phyloP scores from a whole-genome alignment of 75 land plant species.

The Gnetum montanum region DNA sequence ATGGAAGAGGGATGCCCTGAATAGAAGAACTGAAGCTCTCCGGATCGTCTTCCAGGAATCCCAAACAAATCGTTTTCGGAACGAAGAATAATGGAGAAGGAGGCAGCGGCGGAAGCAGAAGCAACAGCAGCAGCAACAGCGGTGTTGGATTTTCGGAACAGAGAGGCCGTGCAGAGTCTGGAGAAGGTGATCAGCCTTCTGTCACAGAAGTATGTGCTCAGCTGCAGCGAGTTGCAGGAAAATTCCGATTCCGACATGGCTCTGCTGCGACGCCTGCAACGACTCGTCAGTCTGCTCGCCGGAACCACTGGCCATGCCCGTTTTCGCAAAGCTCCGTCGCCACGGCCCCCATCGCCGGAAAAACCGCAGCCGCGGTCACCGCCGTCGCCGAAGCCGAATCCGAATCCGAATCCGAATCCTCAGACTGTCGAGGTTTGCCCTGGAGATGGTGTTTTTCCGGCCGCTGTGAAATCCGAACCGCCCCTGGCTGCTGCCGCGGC shows the following conservation, averaged over 20 bases:
- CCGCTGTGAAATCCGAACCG: constrained; percentile 12
- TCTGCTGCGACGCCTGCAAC: constrained; percentile 46
- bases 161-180: too few relatives aligned
- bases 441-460: constrained; percentile 14
- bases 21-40: too few relatives aligned
- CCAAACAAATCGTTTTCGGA: too few relatives aligned
- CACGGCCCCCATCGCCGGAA: constrained; percentile 12
- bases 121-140: too few relatives aligned
- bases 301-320: constrained; percentile 66
- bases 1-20: too few relatives aligned
- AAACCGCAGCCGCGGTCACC: constrained; percentile 23
- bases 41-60: too few relatives aligned
- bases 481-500: constrained; percentile 1
- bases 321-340: constrained; percentile 49
- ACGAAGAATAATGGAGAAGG: too few relatives aligned
- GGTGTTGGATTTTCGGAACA: too few relatives aligned
- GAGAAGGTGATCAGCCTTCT: too few relatives aligned
- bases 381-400: constrained; percentile 11
- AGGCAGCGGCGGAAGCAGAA: too few relatives aligned
- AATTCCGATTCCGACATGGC: neutral
- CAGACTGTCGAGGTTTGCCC: neutral
- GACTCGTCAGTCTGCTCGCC: constrained; percentile 52
- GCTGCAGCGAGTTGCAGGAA: too few relatives aligned
- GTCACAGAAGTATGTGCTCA: too few relatives aligned
- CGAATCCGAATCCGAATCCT: neutral